Conservation (phyloP, 306 rosid species). For the Acmispon strigosus region DNA sequence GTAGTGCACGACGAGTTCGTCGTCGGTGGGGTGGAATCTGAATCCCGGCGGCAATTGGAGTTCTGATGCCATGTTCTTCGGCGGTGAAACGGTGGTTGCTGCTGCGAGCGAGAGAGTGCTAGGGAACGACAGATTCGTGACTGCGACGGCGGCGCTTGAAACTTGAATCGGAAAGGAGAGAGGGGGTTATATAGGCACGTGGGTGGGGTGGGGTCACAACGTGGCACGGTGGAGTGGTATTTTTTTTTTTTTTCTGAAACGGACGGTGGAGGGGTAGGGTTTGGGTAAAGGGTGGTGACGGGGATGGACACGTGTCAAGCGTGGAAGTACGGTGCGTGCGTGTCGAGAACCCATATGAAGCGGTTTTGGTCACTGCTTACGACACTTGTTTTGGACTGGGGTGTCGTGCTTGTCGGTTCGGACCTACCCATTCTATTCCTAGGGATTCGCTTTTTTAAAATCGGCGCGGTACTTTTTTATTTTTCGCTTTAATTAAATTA, state of each 20-base stretch:
- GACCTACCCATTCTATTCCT: no score
- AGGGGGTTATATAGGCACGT: background rate
- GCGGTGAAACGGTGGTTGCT: no score
- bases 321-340: conserved; percentile 22
- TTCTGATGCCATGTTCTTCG: conserved; percentile 24
- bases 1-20: conserved; percentile 70
- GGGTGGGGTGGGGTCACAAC: no score
- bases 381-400: conserved; percentile 31
- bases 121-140: no score
- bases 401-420: background rate
- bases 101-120: no score
- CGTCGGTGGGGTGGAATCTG: conserved; percentile 80
- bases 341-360: conserved; percentile 23
- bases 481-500: no score
- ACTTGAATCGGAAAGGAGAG: conserved; percentile 32
- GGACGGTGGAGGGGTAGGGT: no score
- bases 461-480: no score
- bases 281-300: no score
- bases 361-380: conserved; percentile 59
- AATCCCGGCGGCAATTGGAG: conserved; percentile 63
- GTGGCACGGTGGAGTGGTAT: no score
- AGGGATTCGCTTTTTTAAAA: no score
- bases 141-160: conserved; percentile 43
- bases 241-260: no score
- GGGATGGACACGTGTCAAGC: conserved; percentile 34